Conservation (phyloP, 495 filamentous ascomycete species). For the Tuber magnatum region DNA sequence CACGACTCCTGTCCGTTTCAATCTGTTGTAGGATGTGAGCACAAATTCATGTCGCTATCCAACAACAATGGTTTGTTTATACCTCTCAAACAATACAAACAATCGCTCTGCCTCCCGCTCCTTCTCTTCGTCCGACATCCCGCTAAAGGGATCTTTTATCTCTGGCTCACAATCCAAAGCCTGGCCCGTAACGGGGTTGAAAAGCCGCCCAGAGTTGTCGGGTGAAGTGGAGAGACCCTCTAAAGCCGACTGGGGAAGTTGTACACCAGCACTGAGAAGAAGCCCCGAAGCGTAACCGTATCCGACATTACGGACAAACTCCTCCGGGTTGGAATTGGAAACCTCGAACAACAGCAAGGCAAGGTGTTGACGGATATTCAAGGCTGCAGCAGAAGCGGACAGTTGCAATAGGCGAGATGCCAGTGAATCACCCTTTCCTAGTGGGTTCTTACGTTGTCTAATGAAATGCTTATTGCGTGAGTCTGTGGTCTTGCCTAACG, state of each 20-base stretch:
- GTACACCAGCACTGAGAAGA: constrained; percentile 70
- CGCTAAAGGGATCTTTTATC: constrained; percentile 47
- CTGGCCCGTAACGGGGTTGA: constrained; percentile 92
- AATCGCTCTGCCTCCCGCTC: constrained; percentile 86
- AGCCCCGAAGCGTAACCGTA: constrained; percentile 91
- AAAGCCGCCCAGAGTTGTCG: constrained; percentile 24
- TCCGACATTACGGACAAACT: constrained; percentile 71
- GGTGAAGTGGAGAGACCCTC: constrained; percentile 46
- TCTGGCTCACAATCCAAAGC: constrained; percentile 60
- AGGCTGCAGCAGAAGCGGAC: constrained; percentile 63
- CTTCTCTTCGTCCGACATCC: constrained; percentile 88
- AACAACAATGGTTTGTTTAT: constrained; percentile 29
- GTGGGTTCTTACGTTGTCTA: constrained; percentile 64
- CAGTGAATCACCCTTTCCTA: constrained; percentile 67
- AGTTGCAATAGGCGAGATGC: constrained; percentile 70
- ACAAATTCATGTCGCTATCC: constrained; percentile 23
- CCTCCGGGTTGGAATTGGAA: constrained; percentile 64
- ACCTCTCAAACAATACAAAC: constrained; percentile 94
- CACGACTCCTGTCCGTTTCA: constrained; percentile 76
- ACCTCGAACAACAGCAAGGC: constrained; percentile 78
- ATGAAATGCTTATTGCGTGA: neutral
- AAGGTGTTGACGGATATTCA: constrained; percentile 66
- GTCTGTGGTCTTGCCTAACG: neutral
- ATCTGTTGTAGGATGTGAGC: constrained; percentile 45
- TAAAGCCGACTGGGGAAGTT: constrained; percentile 61